Percentiles rank a stretch among this genome's conserved stretches.
phyloP scores from a whole-genome alignment of 192 early-diverging fungal species.

The Dispira simplex region DNA sequence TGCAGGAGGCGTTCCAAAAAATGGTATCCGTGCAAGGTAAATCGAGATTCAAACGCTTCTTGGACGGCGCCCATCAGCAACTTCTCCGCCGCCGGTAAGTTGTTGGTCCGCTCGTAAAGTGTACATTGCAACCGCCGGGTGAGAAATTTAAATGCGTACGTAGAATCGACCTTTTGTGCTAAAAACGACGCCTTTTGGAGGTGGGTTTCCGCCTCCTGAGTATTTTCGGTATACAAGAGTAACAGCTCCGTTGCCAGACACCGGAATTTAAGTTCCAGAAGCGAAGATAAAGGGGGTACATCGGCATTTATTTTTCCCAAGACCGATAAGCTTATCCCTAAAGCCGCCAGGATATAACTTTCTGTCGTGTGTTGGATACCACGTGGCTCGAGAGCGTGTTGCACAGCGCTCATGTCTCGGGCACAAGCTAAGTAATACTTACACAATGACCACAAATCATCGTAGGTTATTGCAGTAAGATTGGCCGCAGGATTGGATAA shows the following conservation, averaged over 20 bases:
- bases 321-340: background rate
- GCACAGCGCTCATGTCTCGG: background rate
- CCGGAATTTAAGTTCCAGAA: background rate
- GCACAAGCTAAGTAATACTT: constrained; percentile 7
- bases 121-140: background rate
- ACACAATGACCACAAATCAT: background rate
- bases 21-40: background rate
- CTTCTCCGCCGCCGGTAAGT: background rate
- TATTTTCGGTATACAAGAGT: background rate
- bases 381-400: background rate
- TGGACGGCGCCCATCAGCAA: background rate
- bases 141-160: background rate
- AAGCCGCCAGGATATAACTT: background rate
- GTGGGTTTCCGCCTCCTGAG: constrained; percentile 3
- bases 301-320: background rate
- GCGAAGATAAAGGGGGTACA: background rate
- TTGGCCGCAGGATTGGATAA: background rate
- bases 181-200: background rate
- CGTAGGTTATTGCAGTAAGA: background rate
- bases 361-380: background rate
- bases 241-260: background rate
- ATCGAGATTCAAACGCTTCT: background rate
- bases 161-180: background rate
- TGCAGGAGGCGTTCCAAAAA: background rate
- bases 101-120: background rate